Evolutionary conservation across 805 yeast genomes (phyloP).

Genomic region (Wickerhamomyces canadensis): DNA sequence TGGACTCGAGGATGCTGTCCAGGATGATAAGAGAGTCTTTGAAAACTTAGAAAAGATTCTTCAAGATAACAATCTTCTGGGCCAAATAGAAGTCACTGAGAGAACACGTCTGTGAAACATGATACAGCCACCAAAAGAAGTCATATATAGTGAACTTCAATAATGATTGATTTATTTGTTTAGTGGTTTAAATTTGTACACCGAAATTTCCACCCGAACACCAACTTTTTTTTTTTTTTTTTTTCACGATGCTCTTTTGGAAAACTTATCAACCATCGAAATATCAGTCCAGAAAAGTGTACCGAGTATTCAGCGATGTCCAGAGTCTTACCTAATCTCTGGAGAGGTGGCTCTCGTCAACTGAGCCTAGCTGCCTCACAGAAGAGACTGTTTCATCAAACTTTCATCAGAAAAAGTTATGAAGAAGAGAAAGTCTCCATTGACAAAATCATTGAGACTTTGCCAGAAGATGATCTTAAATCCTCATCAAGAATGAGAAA

Average conservation of each 20-base stretch:
- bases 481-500: conserved; percentile 68
- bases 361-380: conserved; percentile 5
- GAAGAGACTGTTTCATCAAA: conserved; percentile 29
- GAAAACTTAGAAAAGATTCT: conserved; percentile 32
- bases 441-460: conserved; percentile 45
- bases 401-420: conserved; percentile 35
- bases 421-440: conserved; percentile 70
- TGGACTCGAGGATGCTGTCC: conserved; percentile 59
- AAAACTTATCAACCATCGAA: too few species aligned
- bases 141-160: too few species aligned
- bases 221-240: neutral
- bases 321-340: neutral
- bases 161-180: too few species aligned
- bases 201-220: neutral
- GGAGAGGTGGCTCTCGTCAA: neutral
- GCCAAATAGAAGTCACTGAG: conserved; percentile 10
- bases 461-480: conserved; percentile 46
- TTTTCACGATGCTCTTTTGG: neutral
- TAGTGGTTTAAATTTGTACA: too few species aligned
- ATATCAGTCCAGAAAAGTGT: neutral
- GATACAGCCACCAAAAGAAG: too few species aligned
- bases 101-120: conserved; percentile 14
- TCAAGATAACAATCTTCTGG: conserved; percentile 21
- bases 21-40: conserved; percentile 39
- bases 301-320: neutral